These are phyloP conservation scores for Symbiodinium natans DNA, from an alignment of 73 alveolate species.

Conservation along the genomic window DNA sequence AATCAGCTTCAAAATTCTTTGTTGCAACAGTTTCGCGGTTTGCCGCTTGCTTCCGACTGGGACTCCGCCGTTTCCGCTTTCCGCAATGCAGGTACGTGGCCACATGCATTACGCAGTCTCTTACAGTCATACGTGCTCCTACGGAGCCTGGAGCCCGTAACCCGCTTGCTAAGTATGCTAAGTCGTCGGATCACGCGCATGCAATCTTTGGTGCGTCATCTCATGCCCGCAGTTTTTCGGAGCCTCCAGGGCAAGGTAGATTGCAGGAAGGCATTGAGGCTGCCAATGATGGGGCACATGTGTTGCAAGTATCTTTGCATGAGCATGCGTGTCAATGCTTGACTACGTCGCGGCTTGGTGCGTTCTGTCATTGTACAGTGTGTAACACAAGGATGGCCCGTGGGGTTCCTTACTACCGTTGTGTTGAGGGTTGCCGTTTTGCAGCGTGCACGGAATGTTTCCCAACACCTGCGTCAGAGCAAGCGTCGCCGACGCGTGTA, in stretches of 20 bases:
- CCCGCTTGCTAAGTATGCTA: no score
- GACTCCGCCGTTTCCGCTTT: no score
- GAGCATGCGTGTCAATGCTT: no score
- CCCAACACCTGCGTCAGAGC: not conserved
- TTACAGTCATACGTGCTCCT: no score
- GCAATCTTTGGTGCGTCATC: not conserved
- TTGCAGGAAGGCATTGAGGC: no score
- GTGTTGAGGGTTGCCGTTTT: not conserved
- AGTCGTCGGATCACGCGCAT: not conserved
- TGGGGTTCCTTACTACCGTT: not conserved
- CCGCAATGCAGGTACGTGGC: no score
- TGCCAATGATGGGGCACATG: not conserved
- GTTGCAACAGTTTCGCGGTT: no score
- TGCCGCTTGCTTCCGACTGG: no score
- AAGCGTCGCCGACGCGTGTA: no score
- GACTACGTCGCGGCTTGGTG: not conserved
- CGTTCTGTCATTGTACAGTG: not conserved
- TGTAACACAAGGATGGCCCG: not conserved
- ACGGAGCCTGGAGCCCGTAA: no score
- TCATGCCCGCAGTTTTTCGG: not conserved
- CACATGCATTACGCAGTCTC: no score
- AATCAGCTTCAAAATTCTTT: no score
- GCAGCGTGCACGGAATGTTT: not conserved
- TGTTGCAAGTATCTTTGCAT: not conserved
- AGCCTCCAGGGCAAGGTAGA: not conserved